Conservation (phyloP, 129 eudicot species). For the Flaveria brownii region DNA sequence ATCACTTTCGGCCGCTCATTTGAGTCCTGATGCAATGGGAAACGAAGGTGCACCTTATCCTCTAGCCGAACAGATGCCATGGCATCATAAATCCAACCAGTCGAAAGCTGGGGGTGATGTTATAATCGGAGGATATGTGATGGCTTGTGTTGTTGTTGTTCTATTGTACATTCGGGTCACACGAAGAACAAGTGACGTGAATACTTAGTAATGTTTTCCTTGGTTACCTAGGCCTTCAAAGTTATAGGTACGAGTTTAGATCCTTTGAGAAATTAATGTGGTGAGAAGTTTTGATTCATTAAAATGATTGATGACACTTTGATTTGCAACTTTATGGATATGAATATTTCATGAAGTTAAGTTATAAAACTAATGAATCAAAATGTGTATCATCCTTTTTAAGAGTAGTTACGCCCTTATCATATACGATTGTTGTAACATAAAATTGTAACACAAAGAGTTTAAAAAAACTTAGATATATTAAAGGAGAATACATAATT, state of each 20-base stretch:
- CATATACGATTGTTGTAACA: not conserved
- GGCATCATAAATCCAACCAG: constrained; percentile 34
- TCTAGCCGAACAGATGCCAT: constrained; percentile 26
- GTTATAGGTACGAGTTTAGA: not conserved
- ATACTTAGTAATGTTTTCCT: constrained; percentile 9
- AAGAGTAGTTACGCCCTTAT: not conserved
- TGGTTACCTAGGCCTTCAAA: not conserved
- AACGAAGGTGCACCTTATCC: not conserved
- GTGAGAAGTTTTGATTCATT: not conserved
- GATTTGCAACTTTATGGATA: not conserved
- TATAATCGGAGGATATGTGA: constrained; percentile 57
- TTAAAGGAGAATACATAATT: too few species aligned
- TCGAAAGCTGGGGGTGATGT: constrained; percentile 54
- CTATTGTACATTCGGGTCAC: constrained; percentile 52
- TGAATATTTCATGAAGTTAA: not conserved
- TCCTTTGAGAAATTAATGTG: not conserved
- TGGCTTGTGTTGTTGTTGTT: constrained; percentile 47
- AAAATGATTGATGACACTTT: not conserved
- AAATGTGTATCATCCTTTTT: not conserved
- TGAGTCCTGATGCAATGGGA: not conserved
- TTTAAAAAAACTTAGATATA: too few species aligned
- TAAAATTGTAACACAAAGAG: too few species aligned
- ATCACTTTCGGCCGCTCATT: not conserved
- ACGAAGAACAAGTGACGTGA: constrained; percentile 17
- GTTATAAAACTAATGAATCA: not conserved